Evolutionary conservation across 2,329 filamentous ascomycete species (phyloP).

Genomic region (Calonectria montana): DNA sequence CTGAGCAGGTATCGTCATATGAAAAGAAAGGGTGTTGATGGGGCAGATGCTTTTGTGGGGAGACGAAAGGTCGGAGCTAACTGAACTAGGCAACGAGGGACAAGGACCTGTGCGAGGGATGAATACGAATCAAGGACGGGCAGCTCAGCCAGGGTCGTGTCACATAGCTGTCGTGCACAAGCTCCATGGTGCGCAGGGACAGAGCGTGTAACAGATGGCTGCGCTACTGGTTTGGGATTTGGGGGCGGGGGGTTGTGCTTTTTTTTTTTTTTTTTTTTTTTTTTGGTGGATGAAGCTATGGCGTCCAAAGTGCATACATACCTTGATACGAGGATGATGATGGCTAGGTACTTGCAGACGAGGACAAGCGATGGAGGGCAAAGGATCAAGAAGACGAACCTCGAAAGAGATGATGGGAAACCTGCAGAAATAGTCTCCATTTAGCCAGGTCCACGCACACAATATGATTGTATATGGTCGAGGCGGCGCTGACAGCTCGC

Average conservation of each 20-base stretch:
- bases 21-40: constrained; percentile 14
- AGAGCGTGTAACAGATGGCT: background rate
- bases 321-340: background rate
- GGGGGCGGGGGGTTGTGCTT: background rate
- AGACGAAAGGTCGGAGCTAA: background rate
- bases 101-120: background rate
- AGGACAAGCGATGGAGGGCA: background rate
- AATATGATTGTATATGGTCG: background rate
- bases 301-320: background rate
- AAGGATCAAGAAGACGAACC: background rate
- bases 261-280: too few relatives aligned
- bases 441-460: background rate
- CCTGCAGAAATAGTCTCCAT: background rate
- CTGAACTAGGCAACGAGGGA: background rate
- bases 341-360: background rate
- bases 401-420: background rate
- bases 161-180: background rate
- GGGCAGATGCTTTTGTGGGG: constrained; percentile 6
- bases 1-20: constrained; percentile 20
- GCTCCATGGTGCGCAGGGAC: background rate
- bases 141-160: background rate
- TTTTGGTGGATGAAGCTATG: background rate
- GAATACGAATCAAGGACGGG: background rate
- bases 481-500: constrained; percentile 11
- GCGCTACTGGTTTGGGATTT: background rate